phyloP scores from a whole-genome alignment of 2,329 filamentous ascomycete species.

The Monosporascus sp. region DNA sequence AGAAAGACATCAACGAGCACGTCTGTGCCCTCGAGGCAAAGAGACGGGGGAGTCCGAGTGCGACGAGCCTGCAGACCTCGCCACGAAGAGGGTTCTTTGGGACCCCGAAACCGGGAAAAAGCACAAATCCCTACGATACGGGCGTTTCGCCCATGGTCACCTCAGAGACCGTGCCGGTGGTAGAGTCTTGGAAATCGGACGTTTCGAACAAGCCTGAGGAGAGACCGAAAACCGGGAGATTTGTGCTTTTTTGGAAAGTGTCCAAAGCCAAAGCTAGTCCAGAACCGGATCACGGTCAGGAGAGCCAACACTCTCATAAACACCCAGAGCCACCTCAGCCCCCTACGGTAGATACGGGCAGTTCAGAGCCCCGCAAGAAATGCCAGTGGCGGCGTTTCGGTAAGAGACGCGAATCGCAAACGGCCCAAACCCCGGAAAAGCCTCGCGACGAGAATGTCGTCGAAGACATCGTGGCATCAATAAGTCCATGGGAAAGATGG shows the following conservation, averaged over 20 bases:
- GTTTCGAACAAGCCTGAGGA: not conserved
- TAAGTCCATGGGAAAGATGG: conserved; percentile 1
- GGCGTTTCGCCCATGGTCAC: conserved; percentile 4
- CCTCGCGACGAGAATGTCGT: not conserved
- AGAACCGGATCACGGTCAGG: not conserved
- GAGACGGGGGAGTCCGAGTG: conserved; percentile 7
- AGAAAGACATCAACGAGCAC: conserved; percentile 16
- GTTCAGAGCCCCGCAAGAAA: not conserved
- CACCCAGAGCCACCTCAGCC: not conserved
- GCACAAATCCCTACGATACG: conserved; percentile 27
- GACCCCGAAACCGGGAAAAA: conserved; percentile 19
- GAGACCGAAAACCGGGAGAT: not conserved
- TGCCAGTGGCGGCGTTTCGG: conserved; percentile 6
- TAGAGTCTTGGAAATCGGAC: not conserved
- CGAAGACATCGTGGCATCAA: not conserved
- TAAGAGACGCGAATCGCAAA: not conserved
- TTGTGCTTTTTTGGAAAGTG: not conserved
- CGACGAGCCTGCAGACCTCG: not conserved
- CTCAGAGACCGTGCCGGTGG: not conserved
- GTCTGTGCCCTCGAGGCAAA: conserved; percentile 14
- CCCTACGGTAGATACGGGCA: not conserved
- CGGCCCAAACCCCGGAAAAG: not conserved
- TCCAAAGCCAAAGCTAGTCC: not conserved
- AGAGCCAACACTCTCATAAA: not conserved
- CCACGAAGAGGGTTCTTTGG: not conserved